Conservation (phyloP, 179 eudicot genomes). For the Sideroxylon spinosum region DNA sequence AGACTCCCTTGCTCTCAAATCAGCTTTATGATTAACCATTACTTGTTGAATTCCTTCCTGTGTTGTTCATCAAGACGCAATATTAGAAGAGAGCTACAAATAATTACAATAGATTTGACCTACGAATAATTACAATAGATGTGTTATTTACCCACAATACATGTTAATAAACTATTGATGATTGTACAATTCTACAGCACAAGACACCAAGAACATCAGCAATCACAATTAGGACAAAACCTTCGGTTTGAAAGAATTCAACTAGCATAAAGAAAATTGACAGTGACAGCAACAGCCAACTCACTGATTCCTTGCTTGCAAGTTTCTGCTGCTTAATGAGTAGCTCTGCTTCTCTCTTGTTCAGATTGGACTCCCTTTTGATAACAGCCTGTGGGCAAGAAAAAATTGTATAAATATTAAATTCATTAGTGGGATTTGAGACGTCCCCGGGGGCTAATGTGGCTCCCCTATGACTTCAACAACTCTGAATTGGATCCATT, state of each 20-base stretch:
- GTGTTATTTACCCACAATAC: too few species aligned
- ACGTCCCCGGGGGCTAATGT: too few species aligned
- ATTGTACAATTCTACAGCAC: slow-evolving; percentile 2
- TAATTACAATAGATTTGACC: not conserved
- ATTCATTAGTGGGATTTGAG: too few species aligned
- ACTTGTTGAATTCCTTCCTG: slow-evolving; percentile 58
- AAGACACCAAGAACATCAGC: not conserved
- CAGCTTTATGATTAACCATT: slow-evolving; percentile 56
- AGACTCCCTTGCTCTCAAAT: slow-evolving; percentile 42
- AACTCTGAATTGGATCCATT: too few species aligned
- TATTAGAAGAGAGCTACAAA: not conserved
- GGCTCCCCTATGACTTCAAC: too few species aligned
- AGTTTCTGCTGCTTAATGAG: slow-evolving; percentile 51
- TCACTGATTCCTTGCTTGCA: slow-evolving; percentile 65
- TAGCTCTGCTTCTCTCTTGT: slow-evolving; percentile 66
- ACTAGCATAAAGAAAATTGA: slow-evolving; percentile 10
- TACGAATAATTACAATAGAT: not conserved
- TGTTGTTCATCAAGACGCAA: slow-evolving; percentile 18
- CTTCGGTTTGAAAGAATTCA: not conserved
- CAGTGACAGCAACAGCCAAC: slow-evolving; percentile 21
- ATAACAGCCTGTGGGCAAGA: slow-evolving; percentile 44
- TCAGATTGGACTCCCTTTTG: slow-evolving; percentile 54
- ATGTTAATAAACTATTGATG: not conserved
- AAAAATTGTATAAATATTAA: not conserved
- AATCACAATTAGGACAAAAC: not conserved